phyloP scores from a whole-genome alignment of 2,329 filamentous ascomycete genomes.

The Diplodia sapinea region DNA sequence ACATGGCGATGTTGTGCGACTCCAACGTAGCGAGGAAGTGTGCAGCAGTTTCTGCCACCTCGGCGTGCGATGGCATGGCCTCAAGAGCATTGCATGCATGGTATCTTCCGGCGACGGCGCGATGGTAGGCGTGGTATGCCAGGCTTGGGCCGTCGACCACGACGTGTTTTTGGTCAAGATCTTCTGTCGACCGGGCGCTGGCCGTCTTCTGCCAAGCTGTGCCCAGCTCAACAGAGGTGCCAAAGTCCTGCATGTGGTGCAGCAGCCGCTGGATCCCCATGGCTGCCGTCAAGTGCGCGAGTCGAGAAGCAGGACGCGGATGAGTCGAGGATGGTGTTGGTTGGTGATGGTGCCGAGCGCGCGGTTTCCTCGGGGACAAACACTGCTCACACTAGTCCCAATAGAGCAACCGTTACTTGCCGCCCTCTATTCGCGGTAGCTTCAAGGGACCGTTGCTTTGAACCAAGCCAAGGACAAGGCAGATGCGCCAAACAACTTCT shows the following conservation, averaged over 20 bases:
- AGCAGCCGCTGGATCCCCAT: constrained; percentile 31
- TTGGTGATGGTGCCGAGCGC: neutral
- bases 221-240: constrained; percentile 26
- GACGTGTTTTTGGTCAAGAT: constrained; percentile 3
- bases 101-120: constrained; percentile 24
- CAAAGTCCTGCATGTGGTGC: constrained; percentile 24
- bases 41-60: constrained; percentile 62
- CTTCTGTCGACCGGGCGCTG: neutral
- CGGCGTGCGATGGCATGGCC: constrained; percentile 62
- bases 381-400: neutral
- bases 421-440: no score
- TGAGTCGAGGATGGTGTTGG: neutral
- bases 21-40: constrained; percentile 68
- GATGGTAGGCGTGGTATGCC: constrained; percentile 30
- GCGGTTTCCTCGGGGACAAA: neutral
- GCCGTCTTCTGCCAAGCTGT: constrained; percentile 1
- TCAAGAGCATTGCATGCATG: constrained; percentile 23
- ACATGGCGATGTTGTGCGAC: constrained; percentile 67
- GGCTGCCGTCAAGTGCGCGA: neutral
- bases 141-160: constrained; percentile 31
- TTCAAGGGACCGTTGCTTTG: no score
- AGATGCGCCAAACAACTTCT: no score
- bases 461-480: no score
- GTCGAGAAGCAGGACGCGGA: neutral
- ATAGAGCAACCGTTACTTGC: neutral